Percentiles rank a stretch among this genome's conserved stretches.
Conservation (phyloP, 345 rosid genomes). For the Populus davidiana region DNA sequence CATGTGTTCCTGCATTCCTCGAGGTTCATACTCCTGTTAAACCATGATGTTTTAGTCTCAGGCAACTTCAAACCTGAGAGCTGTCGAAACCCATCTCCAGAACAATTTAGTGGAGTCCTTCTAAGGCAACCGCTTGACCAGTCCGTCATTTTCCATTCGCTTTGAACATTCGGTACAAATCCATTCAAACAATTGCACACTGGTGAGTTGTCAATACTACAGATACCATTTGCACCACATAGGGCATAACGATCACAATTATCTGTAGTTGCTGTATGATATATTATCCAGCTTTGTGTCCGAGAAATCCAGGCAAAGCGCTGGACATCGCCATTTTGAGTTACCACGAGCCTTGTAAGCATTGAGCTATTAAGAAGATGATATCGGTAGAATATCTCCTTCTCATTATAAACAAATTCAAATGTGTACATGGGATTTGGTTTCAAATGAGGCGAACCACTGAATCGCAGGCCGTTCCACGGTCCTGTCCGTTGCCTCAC, state of each 20-base stretch:
- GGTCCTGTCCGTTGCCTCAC: constrained; percentile 28
- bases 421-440: background rate
- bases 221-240: background rate
- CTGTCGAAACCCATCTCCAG: constrained; percentile 17
- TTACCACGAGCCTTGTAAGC: background rate
- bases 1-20: background rate
- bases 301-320: background rate
- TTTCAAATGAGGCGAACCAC: constrained; percentile 6
- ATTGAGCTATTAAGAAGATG: background rate
- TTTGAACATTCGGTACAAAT: background rate
- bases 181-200: background rate
- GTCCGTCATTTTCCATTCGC: background rate
- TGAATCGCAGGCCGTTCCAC: constrained; percentile 31
- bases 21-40: constrained; percentile 1
- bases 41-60: constrained; percentile 7
- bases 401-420: background rate
- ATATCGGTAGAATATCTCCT: constrained; percentile 1
- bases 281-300: background rate
- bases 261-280: background rate
- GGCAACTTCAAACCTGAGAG: constrained; percentile 4
- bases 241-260: constrained; percentile 1
- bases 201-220: background rate
- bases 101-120: background rate
- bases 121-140: constrained; percentile 5
- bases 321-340: background rate